These are phyloP conservation scores for Talaromyces marneffei DNA, from an alignment of 2,329 filamentous ascomycete genomes.

Conservation along the genomic window DNA sequence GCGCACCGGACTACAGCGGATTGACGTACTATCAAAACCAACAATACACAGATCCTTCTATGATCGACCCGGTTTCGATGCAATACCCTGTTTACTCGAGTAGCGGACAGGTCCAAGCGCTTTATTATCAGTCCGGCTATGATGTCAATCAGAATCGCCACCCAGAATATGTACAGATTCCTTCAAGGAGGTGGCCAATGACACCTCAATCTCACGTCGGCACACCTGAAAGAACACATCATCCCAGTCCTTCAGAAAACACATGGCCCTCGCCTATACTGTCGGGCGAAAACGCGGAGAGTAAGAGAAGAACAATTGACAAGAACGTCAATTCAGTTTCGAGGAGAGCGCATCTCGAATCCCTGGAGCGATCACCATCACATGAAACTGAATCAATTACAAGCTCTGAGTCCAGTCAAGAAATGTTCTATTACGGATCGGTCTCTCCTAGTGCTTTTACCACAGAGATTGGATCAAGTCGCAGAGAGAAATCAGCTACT, in stretches of 20 bases:
- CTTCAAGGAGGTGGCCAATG: conserved; percentile 22
- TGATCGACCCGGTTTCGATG: conserved; percentile 22
- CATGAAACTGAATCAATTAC: conserved; percentile 8
- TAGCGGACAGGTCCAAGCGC: conserved; percentile 21
- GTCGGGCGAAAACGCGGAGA: not conserved
- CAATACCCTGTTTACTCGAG: conserved; percentile 20
- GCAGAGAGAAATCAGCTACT: conserved; percentile 13
- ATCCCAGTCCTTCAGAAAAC: conserved; percentile 13
- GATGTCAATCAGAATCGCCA: conserved; percentile 16
- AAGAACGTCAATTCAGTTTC: not conserved
- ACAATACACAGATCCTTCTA: conserved; percentile 19
- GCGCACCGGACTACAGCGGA: conserved; percentile 19
- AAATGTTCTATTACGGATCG: not conserved
- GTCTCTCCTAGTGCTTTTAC: conserved; percentile 2
- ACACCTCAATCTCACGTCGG: conserved; percentile 21
- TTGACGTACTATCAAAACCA: conserved; percentile 22
- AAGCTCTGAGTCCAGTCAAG: conserved; percentile 4
- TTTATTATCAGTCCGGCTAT: conserved; percentile 22
- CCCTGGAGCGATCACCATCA: conserved; percentile 6
- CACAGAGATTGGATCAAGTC: conserved; percentile 12
- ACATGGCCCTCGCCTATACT: conserved; percentile 11
- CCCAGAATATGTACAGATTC: conserved; percentile 16
- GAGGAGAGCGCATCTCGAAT: not conserved
- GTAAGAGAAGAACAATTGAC: not conserved
- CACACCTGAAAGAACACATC: conserved; percentile 16